Evolutionary conservation across 768 basidiomycete genomes (phyloP).

Genomic region (Leccinum rimulosum): DNA sequence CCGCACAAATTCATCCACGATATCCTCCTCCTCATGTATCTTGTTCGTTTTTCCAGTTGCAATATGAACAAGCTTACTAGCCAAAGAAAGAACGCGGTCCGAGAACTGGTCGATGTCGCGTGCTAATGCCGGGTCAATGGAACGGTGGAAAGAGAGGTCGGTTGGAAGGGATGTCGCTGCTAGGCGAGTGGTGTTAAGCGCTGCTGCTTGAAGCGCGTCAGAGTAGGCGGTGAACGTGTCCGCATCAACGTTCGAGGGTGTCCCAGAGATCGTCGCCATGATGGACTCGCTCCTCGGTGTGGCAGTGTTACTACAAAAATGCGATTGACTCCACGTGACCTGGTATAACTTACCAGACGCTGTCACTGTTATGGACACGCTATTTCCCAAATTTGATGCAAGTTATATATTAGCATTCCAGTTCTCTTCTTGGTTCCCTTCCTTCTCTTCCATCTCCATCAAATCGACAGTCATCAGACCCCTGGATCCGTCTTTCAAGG

Average conservation of each 20-base stretch:
- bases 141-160: slow-evolving; percentile 88
- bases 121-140: slow-evolving; percentile 72
- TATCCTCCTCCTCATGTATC: slow-evolving; percentile 71
- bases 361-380: not conserved
- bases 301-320: slow-evolving; percentile 3
- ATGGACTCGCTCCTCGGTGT: not conserved
- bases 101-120: slow-evolving; percentile 70
- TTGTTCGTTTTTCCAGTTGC: slow-evolving; percentile 37
- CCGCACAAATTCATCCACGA: slow-evolving; percentile 78
- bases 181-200: slow-evolving; percentile 60
- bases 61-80: slow-evolving; percentile 60
- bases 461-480: slow-evolving; percentile 76
- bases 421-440: slow-evolving; percentile 83
- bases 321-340: slow-evolving; percentile 15
- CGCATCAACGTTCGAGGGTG: slow-evolving; percentile 13
- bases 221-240: slow-evolving; percentile 53
- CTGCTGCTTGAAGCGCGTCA: slow-evolving; percentile 53
- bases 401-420: slow-evolving; percentile 69
- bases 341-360: not conserved
- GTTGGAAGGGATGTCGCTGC: slow-evolving; percentile 58
- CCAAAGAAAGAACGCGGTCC: slow-evolving; percentile 58
- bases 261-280: slow-evolving; percentile 14
- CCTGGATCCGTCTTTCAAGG: slow-evolving; percentile 56
- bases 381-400: slow-evolving; percentile 52
- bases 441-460: slow-evolving; percentile 59